Conservation (phyloP, 1,139 yeast species). For the Blastobotrys proliferans region DNA sequence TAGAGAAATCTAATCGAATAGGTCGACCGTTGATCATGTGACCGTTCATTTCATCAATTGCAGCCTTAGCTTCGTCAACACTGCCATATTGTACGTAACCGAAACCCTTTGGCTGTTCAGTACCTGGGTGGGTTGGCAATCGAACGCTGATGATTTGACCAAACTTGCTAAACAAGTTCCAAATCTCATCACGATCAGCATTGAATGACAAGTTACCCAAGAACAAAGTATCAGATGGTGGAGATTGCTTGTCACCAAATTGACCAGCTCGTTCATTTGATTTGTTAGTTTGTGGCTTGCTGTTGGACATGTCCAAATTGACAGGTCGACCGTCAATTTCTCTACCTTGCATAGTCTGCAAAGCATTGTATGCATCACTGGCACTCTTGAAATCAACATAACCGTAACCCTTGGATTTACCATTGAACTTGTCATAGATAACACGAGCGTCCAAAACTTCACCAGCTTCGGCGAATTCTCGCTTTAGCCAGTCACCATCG, state of each 20-base stretch:
- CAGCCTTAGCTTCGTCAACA: slow-evolving; percentile 86
- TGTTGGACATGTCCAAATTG: slow-evolving; percentile 86
- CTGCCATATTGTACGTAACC: slow-evolving; percentile 91
- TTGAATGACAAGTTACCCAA: slow-evolving; percentile 93
- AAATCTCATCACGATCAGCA: slow-evolving; percentile 73
- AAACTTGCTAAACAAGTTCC: slow-evolving; percentile 64
- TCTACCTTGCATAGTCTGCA: slow-evolving; percentile 78
- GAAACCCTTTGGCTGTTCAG: slow-evolving; percentile 98
- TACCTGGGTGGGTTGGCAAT: slow-evolving; percentile 97
- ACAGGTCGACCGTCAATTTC: slow-evolving; percentile 97
- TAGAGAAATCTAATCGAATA: slow-evolving; percentile 88
- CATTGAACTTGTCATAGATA: slow-evolving; percentile 85
- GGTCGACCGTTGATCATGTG: slow-evolving; percentile 87
- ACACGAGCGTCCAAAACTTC: slow-evolving; percentile 89
- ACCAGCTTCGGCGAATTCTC: slow-evolving; percentile 73
- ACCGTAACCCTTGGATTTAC: slow-evolving; percentile 96
- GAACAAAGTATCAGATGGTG: slow-evolving; percentile 93
- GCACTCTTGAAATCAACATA: slow-evolving; percentile 87
- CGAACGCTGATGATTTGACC: slow-evolving; percentile 86
- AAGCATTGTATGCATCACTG: slow-evolving; percentile 82
- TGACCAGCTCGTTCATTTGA: slow-evolving; percentile 70
- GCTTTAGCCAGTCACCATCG: slow-evolving; percentile 88
- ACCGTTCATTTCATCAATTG: slow-evolving; percentile 84
- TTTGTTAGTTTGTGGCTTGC: slow-evolving; percentile 63
- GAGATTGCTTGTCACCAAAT: slow-evolving; percentile 85